Conservation (phyloP, 352 stramenopile species). For the Phytopythium helicoides region DNA sequence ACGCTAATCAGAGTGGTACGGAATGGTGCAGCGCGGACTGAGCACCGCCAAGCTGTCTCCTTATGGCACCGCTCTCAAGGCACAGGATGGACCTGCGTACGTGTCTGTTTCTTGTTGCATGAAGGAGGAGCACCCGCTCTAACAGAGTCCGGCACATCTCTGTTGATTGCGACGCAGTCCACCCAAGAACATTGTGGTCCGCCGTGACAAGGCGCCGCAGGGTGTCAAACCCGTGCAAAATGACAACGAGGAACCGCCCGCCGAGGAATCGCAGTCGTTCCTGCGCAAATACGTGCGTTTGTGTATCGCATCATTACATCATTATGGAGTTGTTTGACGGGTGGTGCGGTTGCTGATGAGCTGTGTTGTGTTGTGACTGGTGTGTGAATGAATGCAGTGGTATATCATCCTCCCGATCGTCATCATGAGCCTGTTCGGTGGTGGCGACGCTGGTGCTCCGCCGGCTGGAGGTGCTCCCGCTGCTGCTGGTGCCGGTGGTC, state of each 20-base stretch:
- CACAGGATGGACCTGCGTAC: slow-evolving; percentile 64
- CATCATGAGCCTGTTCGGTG: slow-evolving; percentile 70
- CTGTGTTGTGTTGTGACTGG: too few species aligned
- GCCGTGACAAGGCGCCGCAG: slow-evolving; percentile 61
- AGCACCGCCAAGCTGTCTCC: slow-evolving; percentile 57
- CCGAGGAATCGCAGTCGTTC: slow-evolving; percentile 77
- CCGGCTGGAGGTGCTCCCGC: slow-evolving; percentile 25
- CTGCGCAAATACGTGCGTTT: slow-evolving; percentile 81
- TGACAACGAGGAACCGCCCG: slow-evolving; percentile 54
- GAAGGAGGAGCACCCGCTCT: too few species aligned
- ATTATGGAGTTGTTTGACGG: too few species aligned
- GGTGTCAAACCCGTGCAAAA: slow-evolving; percentile 69
- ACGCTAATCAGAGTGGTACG: too few species aligned
- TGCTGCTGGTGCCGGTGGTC: slow-evolving; percentile 16
- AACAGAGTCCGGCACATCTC: too few species aligned
- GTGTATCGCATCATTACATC: background rate
- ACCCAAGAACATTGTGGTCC: slow-evolving; percentile 57
- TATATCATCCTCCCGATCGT: slow-evolving; percentile 83
- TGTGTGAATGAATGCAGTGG: slow-evolving; percentile 50
- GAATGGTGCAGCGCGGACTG: slow-evolving; percentile 40
- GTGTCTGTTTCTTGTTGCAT: slow-evolving; percentile 16
- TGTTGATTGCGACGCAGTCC: too few species aligned
- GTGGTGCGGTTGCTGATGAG: too few species aligned
- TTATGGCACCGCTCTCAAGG: slow-evolving; percentile 53
- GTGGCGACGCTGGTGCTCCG: slow-evolving; percentile 40